phyloP scores from a whole-genome alignment of 192 early-diverging fungal species.

The Chytriomyces sp. region DNA sequence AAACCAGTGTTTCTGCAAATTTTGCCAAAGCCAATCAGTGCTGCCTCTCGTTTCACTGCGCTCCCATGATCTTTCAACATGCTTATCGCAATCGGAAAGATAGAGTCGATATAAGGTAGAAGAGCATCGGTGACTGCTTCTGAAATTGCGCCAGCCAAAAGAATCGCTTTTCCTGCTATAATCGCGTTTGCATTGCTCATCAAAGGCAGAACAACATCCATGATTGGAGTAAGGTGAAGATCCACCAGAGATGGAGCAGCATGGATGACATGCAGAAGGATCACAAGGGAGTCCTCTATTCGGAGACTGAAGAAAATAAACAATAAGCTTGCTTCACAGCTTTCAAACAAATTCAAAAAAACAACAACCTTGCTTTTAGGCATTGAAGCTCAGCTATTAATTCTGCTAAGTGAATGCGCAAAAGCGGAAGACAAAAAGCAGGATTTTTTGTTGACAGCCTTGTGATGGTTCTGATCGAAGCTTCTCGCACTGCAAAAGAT shows the following conservation, averaged over 20 bases:
- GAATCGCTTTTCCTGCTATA: slow-evolving; percentile 73
- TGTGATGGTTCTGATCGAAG: slow-evolving; percentile 73
- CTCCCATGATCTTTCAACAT: slow-evolving; percentile 78
- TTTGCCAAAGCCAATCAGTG: slow-evolving; percentile 76
- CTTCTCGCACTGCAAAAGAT: slow-evolving; percentile 74
- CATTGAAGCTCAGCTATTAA: slow-evolving; percentile 83
- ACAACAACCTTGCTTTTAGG: slow-evolving; percentile 27
- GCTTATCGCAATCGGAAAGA: slow-evolving; percentile 71
- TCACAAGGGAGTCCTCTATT: slow-evolving; percentile 72
- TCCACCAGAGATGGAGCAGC: slow-evolving; percentile 72
- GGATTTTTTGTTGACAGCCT: slow-evolving; percentile 76
- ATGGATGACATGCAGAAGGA: slow-evolving; percentile 69
- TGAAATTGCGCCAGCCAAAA: slow-evolving; percentile 71
- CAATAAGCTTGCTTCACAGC: not conserved
- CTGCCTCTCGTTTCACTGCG: slow-evolving; percentile 72
- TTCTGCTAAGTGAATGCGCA: slow-evolving; percentile 68
- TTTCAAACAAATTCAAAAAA: not conserved
- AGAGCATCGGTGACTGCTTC: slow-evolving; percentile 58
- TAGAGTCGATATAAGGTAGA: slow-evolving; percentile 68
- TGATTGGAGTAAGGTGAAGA: slow-evolving; percentile 78
- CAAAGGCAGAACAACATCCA: slow-evolving; percentile 71
- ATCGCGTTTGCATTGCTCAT: slow-evolving; percentile 66
- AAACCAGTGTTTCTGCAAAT: slow-evolving; percentile 75
- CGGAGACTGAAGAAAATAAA: slow-evolving; percentile 51
- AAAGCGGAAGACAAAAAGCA: slow-evolving; percentile 77